Percentiles rank a stretch among this genome's conserved stretches.
phyloP scores from a whole-genome alignment of 257 asterid genomes.

The Solanum sejunctum region DNA sequence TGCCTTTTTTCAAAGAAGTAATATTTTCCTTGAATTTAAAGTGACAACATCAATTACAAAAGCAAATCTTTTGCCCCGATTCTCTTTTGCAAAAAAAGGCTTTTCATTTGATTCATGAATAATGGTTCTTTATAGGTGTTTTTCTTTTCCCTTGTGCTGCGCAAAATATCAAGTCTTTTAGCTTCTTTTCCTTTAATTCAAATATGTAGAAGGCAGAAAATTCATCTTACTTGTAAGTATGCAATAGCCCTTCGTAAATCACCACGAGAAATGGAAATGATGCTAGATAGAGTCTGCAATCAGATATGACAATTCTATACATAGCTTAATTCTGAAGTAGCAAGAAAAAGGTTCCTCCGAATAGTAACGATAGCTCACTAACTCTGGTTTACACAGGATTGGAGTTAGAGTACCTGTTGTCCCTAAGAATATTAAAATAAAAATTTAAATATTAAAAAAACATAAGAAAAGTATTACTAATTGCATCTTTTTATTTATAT shows the following conservation, averaged over 20 bases:
- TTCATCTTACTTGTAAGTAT: conserved; percentile 66
- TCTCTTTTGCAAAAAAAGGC: not conserved
- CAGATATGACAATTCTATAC: not conserved
- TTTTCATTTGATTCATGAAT: not conserved
- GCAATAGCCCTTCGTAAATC: conserved; percentile 94
- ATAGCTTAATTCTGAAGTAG: too few species aligned
- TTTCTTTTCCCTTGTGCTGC: not conserved
- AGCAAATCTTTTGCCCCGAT: not conserved
- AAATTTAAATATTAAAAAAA: too few species aligned
- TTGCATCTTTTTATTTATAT: too few species aligned
- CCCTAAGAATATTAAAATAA: too few species aligned
- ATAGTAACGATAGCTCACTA: too few species aligned
- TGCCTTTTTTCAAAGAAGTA: not conserved
- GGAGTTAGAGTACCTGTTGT: too few species aligned
- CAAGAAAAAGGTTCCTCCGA: too few species aligned
- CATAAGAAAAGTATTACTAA: too few species aligned
- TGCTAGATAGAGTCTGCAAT: conserved; percentile 71
- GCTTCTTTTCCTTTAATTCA: not conserved
- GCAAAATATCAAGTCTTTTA: not conserved
- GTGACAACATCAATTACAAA: not conserved
- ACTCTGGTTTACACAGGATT: too few species aligned
- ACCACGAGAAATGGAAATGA: conserved; percentile 90
- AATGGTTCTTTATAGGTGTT: not conserved
- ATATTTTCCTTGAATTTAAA: not conserved
- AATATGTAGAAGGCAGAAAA: not conserved